These are phyloP conservation scores for Lachancea sp. DNA, from an alignment of 805 yeast species.

Conservation along the genomic window DNA sequence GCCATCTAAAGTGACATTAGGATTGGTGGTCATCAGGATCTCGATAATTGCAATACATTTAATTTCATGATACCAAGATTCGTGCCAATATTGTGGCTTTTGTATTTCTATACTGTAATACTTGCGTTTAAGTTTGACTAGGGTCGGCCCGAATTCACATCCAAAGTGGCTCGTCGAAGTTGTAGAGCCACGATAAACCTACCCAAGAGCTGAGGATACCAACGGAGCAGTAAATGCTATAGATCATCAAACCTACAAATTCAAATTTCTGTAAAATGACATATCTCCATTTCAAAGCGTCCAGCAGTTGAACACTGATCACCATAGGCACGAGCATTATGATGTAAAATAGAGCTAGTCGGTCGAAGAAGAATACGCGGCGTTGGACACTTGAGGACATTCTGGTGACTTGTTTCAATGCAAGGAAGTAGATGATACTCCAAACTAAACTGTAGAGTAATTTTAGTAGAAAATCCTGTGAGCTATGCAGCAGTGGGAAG, in stretches of 20 bases:
- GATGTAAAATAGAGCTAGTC: slow-evolving; percentile 61
- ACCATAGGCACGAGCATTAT: slow-evolving; percentile 64
- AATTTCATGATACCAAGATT: neutral
- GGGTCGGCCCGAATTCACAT: slow-evolving; percentile 15
- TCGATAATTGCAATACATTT: neutral
- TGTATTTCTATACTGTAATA: slow-evolving; percentile 4
- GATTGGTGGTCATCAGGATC: neutral
- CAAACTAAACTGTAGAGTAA: slow-evolving; percentile 73
- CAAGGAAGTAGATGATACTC: slow-evolving; percentile 70
- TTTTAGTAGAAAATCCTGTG: slow-evolving; percentile 76
- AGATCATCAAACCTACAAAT: slow-evolving; percentile 71
- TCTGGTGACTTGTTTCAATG: slow-evolving; percentile 62
- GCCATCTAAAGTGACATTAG: neutral
- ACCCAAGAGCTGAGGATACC: slow-evolving; percentile 87
- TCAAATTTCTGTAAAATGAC: slow-evolving; percentile 53
- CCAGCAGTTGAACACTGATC: slow-evolving; percentile 40
- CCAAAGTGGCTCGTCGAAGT: slow-evolving; percentile 75
- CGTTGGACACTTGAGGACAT: slow-evolving; percentile 36
- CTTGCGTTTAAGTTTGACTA: neutral
- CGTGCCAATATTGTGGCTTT: neutral
- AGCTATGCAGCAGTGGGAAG: slow-evolving; percentile 78
- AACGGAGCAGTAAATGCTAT: slow-evolving; percentile 78
- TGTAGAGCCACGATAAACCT: slow-evolving; percentile 82
- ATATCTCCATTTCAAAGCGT: slow-evolving; percentile 50
- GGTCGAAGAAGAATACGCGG: slow-evolving; percentile 60